Evolutionary conservation across 352 stramenopile species (phyloP).

Genomic region (Elongisporangium anandrum): DNA sequence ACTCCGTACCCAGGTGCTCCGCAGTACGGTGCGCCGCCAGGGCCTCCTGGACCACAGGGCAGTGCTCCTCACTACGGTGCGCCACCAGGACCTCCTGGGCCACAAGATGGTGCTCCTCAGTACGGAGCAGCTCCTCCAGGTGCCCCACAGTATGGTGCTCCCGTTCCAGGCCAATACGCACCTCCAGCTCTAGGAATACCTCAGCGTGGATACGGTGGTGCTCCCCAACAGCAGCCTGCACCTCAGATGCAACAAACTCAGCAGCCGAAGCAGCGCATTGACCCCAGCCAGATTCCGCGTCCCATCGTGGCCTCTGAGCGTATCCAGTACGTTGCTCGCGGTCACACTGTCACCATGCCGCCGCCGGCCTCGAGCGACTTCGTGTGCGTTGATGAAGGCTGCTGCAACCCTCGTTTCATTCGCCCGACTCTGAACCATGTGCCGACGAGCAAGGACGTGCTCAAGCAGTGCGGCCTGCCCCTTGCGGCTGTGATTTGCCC

Average conservation of each 20-base stretch:
- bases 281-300: conserved; percentile 85
- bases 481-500: conserved; percentile 81
- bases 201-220: conserved; percentile 8
- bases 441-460: conserved; percentile 62
- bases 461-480: conserved; percentile 74
- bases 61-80: neutral
- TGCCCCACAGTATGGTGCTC: neutral
- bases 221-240: conserved; percentile 8
- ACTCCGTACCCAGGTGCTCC: conserved; percentile 20
- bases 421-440: conserved; percentile 85
- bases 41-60: conserved; percentile 17
- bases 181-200: conserved; percentile 16
- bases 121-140: conserved; percentile 1
- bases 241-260: conserved; percentile 32
- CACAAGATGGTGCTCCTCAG: neutral
- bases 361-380: conserved; percentile 75
- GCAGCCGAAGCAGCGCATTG: conserved; percentile 73
- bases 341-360: conserved; percentile 81
- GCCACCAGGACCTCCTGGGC: neutral
- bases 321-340: conserved; percentile 72
- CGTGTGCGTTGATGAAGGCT: conserved; percentile 81
- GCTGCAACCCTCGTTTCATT: conserved; percentile 88
- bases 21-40: conserved; percentile 26
- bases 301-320: conserved; percentile 61
- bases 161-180: conserved; percentile 2